These are phyloP conservation scores for Elsinoe necatrix DNA, from an alignment of 2,329 filamentous ascomycete genomes.

Conservation along the genomic window DNA sequence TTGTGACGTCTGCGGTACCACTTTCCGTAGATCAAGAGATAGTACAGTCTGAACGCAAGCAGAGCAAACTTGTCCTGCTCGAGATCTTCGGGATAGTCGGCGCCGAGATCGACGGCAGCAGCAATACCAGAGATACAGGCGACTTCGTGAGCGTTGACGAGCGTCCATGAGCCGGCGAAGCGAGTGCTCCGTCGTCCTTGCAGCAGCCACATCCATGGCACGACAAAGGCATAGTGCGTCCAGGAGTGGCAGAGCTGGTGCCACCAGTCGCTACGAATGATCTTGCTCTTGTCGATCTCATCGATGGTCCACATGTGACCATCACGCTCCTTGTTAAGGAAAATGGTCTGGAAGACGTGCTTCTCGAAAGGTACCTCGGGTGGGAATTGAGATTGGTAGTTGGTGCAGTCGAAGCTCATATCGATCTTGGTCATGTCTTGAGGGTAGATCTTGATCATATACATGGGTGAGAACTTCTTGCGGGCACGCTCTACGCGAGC, in stretches of 20 bases:
- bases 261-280: slow-evolving; percentile 59
- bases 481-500: slow-evolving; percentile 38
- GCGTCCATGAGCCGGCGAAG: slow-evolving; percentile 60
- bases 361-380: slow-evolving; percentile 44
- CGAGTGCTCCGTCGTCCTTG: slow-evolving; percentile 56
- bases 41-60: slow-evolving; percentile 53
- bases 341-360: slow-evolving; percentile 64
- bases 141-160: slow-evolving; percentile 62
- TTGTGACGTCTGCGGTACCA: slow-evolving; percentile 46
- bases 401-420: slow-evolving; percentile 64
- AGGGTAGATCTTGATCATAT: slow-evolving; percentile 54
- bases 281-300: slow-evolving; percentile 51
- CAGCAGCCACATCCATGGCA: slow-evolving; percentile 64
- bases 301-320: slow-evolving; percentile 50
- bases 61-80: slow-evolving; percentile 56
- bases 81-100: slow-evolving; percentile 53
- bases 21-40: slow-evolving; percentile 51
- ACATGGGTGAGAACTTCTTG: slow-evolving; percentile 54
- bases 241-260: slow-evolving; percentile 57
- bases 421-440: slow-evolving; percentile 48
- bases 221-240: slow-evolving; percentile 56
- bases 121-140: slow-evolving; percentile 64
- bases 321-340: slow-evolving; percentile 50
- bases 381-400: slow-evolving; percentile 66
- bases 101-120: slow-evolving; percentile 60